Evolutionary conservation across 2,329 filamentous ascomycete genomes (phyloP).

Genomic region (Penicillium sp.): DNA sequence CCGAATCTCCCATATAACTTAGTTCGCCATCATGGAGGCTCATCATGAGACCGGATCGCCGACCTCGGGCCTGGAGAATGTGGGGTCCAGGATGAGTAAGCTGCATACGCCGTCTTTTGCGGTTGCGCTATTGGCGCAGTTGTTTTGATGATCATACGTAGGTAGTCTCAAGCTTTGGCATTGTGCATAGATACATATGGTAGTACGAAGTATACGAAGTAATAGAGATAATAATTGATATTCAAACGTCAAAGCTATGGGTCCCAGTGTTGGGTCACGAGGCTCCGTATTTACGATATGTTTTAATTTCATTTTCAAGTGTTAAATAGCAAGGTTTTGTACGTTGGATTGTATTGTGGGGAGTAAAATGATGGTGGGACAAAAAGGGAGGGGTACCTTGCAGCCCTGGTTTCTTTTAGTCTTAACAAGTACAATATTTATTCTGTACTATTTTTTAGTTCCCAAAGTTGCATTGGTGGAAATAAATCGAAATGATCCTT

Average conservation of each 20-base stretch:
- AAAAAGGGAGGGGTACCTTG: not conserved
- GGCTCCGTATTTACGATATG: not conserved
- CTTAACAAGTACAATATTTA: not conserved
- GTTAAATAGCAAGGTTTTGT: not conserved
- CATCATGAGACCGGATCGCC: not conserved
- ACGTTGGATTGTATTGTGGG: conserved; percentile 1
- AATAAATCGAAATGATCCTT: not conserved
- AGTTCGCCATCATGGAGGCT: not conserved
- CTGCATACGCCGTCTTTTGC: not conserved
- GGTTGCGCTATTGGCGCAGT: not conserved
- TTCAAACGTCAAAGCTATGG: not conserved
- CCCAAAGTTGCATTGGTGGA: not conserved
- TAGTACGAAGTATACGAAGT: no score
- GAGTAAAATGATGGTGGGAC: conserved; percentile 4
- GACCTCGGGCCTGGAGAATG: not conserved
- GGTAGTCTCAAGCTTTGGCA: not conserved
- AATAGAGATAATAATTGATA: not conserved
- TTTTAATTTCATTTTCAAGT: not conserved
- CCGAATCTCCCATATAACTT: not conserved
- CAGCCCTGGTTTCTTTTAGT: not conserved
- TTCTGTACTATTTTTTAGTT: not conserved
- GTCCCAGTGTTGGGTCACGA: not conserved
- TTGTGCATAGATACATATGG: not conserved
- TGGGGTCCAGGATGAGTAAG: conserved; percentile 1
- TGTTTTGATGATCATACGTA: not conserved